Base-by-base conservation (phyloP, 768 basidiomycete genomes). In the Lentinula boryana region DNA sequence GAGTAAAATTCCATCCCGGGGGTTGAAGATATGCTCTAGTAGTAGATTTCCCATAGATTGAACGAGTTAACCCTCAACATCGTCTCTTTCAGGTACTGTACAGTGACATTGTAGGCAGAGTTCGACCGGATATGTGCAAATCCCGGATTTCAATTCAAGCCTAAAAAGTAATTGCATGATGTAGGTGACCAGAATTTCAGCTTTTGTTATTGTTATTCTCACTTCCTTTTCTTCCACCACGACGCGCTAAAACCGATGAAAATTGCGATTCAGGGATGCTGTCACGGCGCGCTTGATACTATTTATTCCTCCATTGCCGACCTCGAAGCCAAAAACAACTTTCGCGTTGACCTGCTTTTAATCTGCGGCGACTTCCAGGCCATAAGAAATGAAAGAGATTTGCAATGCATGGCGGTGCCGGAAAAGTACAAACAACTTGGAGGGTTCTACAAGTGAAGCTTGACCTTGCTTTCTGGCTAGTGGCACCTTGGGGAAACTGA, bases 301-400 rank as follows among this genome's bases (percentile, higher is more conserved):
- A 96, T 96, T 57, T 98, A 98, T 75, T 70, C 74, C 9, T 82
- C 87, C 36, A 83, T 98, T 58, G 74, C 72, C 3, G 66, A 74
- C 12, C 82, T 94, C 33, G 90, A 97, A 68, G 63, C 68, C 1
- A 74, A 73, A 62, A 80, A 90, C 66, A 71, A 76, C 12, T 87
- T 86, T 72, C 86, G 83, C 59, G 83, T 97, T 58, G 92, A 96
- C 67, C 75, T 95, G 1, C 82, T 99, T 13, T 81, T 99, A 43
- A 87, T 98, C 32, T 98, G 96, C 61, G 97, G 97, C 12, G 97
- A 99, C 75, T 98, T 99, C 67, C 86, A 97, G 73, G 95, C 97
- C 16, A 80, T 97, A 52, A 80, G 97, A 32, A 95, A 97, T 66
- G 76, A 82, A 61, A 77, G 84, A 59, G 96, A 99, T 74, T 79